A percentile compares a stretch with the other conserved stretches of the same genome.
Conservation (phyloP, 2,329 filamentous ascomycete genomes). For the Colletotrichum neosansevieriae region DNA sequence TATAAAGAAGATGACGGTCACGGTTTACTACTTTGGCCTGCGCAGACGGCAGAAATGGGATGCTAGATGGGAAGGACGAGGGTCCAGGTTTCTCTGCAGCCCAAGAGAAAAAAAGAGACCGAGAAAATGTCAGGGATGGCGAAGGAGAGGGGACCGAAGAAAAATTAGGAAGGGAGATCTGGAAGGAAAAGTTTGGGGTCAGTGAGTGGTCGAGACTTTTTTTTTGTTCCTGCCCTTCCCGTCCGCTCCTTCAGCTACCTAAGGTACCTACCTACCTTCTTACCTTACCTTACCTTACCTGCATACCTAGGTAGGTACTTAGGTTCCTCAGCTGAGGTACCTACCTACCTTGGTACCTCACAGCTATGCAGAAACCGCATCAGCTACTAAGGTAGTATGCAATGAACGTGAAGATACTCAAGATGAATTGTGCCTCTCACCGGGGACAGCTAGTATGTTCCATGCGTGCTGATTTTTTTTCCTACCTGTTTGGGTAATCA, state of each 20-base stretch:
- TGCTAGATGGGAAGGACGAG: constrained; percentile 1
- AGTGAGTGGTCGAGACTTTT: constrained; percentile 29
- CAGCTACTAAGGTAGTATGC: no score
- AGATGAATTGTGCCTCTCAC: no score
- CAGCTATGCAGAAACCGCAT: no score
- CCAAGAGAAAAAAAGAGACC: constrained; percentile 9
- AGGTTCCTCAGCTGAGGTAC: no score
- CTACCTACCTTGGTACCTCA: background rate
- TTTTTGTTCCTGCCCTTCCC: background rate
- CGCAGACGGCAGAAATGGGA: constrained; percentile 1
- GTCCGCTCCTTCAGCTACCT: no score
- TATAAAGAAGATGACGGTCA: background rate
- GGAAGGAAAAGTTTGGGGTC: constrained; percentile 39
- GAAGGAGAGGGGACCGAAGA: constrained; percentile 30
- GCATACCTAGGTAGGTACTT: no score
- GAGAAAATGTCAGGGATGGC: constrained; percentile 36
- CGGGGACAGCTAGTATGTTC: no score
- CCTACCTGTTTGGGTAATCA: no score
- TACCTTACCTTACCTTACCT: background rate
- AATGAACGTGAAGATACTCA: no score
- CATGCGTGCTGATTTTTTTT: no score
- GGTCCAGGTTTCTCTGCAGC: constrained; percentile 16
- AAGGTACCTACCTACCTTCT: background rate
- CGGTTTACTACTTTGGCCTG: background rate
- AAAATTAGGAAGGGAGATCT: constrained; percentile 32